A percentile compares a stretch with the other conserved stretches of the same genome.
Evolutionary conservation across 495 filamentous ascomycete species (phyloP).

Genomic region (Amphirosellinia nigrospora): DNA sequence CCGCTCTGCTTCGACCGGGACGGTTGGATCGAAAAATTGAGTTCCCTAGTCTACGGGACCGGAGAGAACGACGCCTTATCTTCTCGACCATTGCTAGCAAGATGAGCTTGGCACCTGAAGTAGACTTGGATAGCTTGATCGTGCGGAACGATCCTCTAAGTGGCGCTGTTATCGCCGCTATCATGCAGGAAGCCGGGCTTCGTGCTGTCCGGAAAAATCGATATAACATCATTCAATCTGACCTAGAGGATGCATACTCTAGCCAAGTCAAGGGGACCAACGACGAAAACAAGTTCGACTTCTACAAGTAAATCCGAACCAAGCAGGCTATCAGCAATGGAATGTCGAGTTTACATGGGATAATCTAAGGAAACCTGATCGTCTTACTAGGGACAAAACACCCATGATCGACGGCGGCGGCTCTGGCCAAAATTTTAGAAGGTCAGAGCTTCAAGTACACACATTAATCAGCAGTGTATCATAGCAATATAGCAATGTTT

Average conservation of each 20-base stretch:
- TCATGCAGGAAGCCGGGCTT: constrained; percentile 98
- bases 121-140: constrained; percentile 93
- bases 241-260: constrained; percentile 94
- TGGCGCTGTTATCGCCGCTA: constrained; percentile 94
- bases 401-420: not conserved
- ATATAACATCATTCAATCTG: constrained; percentile 97
- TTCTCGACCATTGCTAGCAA: constrained; percentile 94
- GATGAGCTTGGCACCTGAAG: constrained; percentile 96
- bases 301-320: constrained; percentile 59
- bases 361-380: not conserved
- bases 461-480: constrained; percentile 12
- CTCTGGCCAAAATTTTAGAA: not conserved
- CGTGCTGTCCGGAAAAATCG: constrained; percentile 96
- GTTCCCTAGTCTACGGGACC: constrained; percentile 88
- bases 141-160: constrained; percentile 94
- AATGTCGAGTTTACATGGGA: not conserved
- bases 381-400: not conserved
- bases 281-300: constrained; percentile 80
- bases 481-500: constrained; percentile 22
- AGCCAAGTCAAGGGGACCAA: constrained; percentile 90
- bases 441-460: not conserved
- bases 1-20: constrained; percentile 89
- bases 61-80: constrained; percentile 92
- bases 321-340: not conserved
- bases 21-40: constrained; percentile 98